A percentile compares a stretch with the other conserved stretches of the same genome.
phyloP scores from a whole-genome alignment of 2,329 filamentous ascomycete species.

The Raffaelea arxii region DNA sequence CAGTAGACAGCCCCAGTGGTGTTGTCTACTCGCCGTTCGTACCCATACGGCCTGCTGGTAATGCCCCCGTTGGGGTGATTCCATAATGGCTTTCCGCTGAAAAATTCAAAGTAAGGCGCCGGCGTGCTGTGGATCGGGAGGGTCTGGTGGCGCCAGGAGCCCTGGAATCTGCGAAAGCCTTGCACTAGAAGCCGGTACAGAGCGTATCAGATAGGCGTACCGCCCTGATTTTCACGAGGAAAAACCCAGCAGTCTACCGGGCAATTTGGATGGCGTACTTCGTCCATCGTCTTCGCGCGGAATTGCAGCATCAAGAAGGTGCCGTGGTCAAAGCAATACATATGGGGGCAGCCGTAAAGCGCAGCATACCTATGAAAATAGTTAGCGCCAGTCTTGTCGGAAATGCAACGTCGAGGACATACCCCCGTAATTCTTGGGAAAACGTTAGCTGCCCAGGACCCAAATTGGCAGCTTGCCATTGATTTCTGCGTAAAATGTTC shows the following conservation, averaged over 20 bases:
- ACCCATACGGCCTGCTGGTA: background rate
- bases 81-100: background rate
- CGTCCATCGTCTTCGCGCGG: background rate
- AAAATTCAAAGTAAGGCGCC: background rate
- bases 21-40: background rate
- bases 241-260: background rate
- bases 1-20: background rate
- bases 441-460: background rate
- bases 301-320: background rate
- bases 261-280: background rate
- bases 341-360: background rate
- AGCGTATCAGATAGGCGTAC: background rate
- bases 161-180: constrained; percentile 5
- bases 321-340: background rate
- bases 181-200: background rate
- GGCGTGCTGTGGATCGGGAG: background rate
- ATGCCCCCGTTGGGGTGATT: background rate
- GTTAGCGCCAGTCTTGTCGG: background rate
- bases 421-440: background rate
- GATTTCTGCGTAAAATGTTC: background rate
- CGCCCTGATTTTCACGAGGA: background rate
- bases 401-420: background rate
- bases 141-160: constrained; percentile 2
- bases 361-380: background rate
- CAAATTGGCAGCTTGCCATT: background rate